Evolutionary conservation across 306 rosid species (phyloP).

Genomic region (Medicago lupulina): DNA sequence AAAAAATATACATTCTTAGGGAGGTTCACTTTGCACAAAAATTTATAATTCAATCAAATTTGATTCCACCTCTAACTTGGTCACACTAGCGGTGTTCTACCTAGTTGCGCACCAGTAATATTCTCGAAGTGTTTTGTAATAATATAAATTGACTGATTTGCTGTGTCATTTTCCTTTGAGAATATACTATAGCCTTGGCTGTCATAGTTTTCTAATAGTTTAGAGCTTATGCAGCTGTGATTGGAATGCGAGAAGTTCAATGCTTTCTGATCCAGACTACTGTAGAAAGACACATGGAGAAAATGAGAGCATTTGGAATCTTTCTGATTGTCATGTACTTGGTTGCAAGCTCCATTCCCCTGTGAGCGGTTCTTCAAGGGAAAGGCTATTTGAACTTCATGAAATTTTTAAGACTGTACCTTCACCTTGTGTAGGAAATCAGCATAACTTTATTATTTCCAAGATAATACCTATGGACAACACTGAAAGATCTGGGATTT

Average conservation of each 20-base stretch:
- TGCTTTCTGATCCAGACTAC: slow-evolving; percentile 57
- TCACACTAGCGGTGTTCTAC: neutral
- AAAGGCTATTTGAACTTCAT: slow-evolving; percentile 80
- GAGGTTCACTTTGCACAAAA: neutral
- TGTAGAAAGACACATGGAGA: slow-evolving; percentile 44
- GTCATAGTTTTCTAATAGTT: slow-evolving; percentile 42
- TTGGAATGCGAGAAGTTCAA: slow-evolving; percentile 70
- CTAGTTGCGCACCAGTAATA: neutral
- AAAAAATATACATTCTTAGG: neutral
- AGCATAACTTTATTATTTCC: slow-evolving; percentile 44
- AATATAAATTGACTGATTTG: slow-evolving; percentile 4
- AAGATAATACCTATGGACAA: slow-evolving; percentile 61
- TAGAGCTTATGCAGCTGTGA: slow-evolving; percentile 66
- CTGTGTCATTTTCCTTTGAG: neutral
- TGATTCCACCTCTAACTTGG: neutral
- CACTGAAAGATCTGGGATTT: slow-evolving; percentile 60
- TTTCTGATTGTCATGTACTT: slow-evolving; percentile 87
- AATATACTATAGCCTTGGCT: neutral
- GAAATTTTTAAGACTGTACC: slow-evolving; percentile 85
- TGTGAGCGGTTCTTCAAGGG: slow-evolving; percentile 57
- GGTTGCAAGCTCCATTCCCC: slow-evolving; percentile 76
- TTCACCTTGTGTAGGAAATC: slow-evolving; percentile 65
- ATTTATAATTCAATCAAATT: slow-evolving; percentile 11
- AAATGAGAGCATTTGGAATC: slow-evolving; percentile 64
- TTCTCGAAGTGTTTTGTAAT: neutral